Percentiles rank a stretch among this genome's conserved stretches.
Conservation (phyloP, 495 filamentous ascomycete genomes). For the Lophiostoma macrostomum region DNA sequence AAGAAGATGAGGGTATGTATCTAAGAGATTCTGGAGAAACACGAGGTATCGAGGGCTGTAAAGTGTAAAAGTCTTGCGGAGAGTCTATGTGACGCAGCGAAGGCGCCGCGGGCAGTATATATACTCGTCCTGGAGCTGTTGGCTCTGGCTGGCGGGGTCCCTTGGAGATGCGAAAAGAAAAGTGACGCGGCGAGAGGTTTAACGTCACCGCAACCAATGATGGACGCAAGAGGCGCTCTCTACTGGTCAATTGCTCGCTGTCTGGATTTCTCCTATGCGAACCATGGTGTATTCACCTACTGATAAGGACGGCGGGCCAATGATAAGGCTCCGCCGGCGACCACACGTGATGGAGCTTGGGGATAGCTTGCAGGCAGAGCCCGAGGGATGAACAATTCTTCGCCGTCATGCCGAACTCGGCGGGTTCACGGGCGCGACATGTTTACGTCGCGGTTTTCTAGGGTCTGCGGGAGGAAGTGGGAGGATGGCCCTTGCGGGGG, state of each 20-base stretch:
- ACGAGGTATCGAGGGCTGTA: background rate
- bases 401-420: slow-evolving; percentile 24
- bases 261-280: slow-evolving; percentile 24
- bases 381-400: slow-evolving; percentile 19
- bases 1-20: background rate
- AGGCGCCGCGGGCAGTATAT: slow-evolving; percentile 5
- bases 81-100: background rate
- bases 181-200: slow-evolving; percentile 9
- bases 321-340: background rate
- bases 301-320: slow-evolving; percentile 27
- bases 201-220: slow-evolving; percentile 14
- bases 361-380: background rate
- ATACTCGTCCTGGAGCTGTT: slow-evolving; percentile 6
- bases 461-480: background rate
- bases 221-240: background rate
- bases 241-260: slow-evolving; percentile 10
- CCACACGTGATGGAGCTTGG: slow-evolving; percentile 16
- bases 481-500: background rate
- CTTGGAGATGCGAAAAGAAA: slow-evolving; percentile 12
- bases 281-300: slow-evolving; percentile 20
- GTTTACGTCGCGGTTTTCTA: slow-evolving; percentile 11
- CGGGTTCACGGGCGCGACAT: background rate
- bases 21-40: background rate
- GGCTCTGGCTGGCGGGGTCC: slow-evolving; percentile 7
- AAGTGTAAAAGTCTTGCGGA: background rate